Base-by-base conservation (phyloP, 805 yeast genomes). In the Ogataea pini region DNA sequence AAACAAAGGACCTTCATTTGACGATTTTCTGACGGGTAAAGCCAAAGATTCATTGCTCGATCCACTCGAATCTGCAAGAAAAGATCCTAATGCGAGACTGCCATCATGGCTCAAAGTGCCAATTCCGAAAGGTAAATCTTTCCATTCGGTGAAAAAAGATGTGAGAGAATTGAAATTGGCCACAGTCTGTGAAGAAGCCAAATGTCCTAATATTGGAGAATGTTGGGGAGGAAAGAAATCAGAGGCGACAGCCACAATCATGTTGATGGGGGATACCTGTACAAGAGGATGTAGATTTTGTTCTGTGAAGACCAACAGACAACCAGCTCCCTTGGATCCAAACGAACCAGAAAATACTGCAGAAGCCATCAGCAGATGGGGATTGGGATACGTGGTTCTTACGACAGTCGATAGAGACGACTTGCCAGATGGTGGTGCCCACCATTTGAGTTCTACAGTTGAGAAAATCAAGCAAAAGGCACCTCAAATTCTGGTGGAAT, bases 241-340 rank as follows among this genome's bases (percentile, higher is more conserved):
- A 6, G 92, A 89, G 54, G 97, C 99, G 3, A 89, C 97, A 7
- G 96, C 96, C 5, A 94, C 99, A 1, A 94, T 94, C 58, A 94
- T 94, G 99, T 75, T 94, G 49, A 77, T 94, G 79, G 99, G 99
- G 52, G 99, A 94, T 61, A 94, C 99, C 0, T 94, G 99, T 71
- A 94, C 99, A 1, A 79, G 99, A 71, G 99, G 99, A n/a, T 94
- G 99, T 66, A 77, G 99, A 54, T 94, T 94, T 71, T 94, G 99
- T 67, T 88, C 96, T 1, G 99, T 94, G 40, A 94, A 94, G 68
- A 94, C 99, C 1, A 84, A 83, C 65, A 78, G 99, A 61, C 72
- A 72, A 1, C 99, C 99, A 1, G 82, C 85, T 1, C 82, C 90
- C 8, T 85, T 96, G 7, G 99, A 94, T 71, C 96, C 97, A 17